Conservation (phyloP, 2,329 filamentous ascomycete genomes). For the Phialophora macrospora region DNA sequence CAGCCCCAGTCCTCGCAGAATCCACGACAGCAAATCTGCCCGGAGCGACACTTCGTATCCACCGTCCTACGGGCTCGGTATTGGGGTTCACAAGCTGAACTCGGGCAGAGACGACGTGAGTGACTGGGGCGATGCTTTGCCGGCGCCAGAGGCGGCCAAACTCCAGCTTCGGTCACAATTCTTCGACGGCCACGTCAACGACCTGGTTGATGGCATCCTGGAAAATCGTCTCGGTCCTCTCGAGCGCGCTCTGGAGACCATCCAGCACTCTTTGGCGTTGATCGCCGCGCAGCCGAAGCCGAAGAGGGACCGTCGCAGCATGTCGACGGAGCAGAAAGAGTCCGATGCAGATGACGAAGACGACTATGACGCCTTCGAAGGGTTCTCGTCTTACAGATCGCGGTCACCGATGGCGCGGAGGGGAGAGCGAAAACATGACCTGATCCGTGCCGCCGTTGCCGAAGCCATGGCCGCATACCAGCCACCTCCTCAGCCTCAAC, state of each 20-base stretch:
- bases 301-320: conserved; percentile 65
- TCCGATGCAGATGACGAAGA: conserved; percentile 97
- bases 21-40: conserved; percentile 38
- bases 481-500: conserved; percentile 35
- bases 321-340: conserved; percentile 70
- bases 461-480: conserved; percentile 65
- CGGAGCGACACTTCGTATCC: conserved; percentile 51
- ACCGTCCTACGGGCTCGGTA: conserved; percentile 67
- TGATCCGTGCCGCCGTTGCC: conserved; percentile 68
- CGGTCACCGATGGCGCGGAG: conserved; percentile 70
- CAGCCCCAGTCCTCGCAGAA: conserved; percentile 71
- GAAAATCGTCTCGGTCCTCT: conserved; percentile 78
- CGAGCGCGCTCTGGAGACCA: conserved; percentile 75
- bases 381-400: conserved; percentile 65
- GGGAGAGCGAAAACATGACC: conserved; percentile 63
- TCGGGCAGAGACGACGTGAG: conserved; percentile 60
- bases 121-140: conserved; percentile 89
- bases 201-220: conserved; percentile 77
- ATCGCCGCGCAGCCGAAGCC: conserved; percentile 63
- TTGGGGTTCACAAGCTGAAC: conserved; percentile 67
- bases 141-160: conserved; percentile 81
- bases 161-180: conserved; percentile 80
- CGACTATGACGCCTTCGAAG: conserved; percentile 61
- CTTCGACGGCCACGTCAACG: conserved; percentile 89
- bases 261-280: conserved; percentile 70